These are phyloP conservation scores for Cladosporium sp. DNA, from an alignment of 2,329 filamentous ascomycete genomes.

Conservation along the genomic window DNA sequence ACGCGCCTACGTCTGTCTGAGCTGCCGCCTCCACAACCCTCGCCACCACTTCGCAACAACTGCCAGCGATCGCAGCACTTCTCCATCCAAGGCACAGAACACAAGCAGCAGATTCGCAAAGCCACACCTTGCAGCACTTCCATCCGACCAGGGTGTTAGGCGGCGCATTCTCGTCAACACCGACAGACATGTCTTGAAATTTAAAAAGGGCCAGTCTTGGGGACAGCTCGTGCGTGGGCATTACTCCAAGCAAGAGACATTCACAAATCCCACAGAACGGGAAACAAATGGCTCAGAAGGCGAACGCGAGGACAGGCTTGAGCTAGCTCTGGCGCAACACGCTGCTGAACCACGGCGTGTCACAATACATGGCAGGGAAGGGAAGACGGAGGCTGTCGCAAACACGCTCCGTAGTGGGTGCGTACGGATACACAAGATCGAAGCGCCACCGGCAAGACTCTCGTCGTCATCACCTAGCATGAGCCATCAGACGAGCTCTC, in stretches of 20 bases:
- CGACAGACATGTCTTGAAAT: no score
- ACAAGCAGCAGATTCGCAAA: background rate
- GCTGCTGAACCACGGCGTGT: background rate
- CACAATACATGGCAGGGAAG: no score
- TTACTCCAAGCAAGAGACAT: no score
- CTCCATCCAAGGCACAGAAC: background rate
- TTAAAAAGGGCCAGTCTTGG: no score
- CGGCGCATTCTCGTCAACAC: no score
- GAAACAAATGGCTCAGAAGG: background rate
- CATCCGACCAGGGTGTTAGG: no score
- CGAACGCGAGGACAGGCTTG: background rate
- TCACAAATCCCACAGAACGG: no score
- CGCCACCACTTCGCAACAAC: background rate
- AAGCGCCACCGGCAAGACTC: no score
- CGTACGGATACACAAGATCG: background rate
- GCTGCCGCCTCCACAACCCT: conserved; percentile 18
- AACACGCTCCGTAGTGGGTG: background rate
- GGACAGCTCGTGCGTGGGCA: no score
- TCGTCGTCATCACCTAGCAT: no score
- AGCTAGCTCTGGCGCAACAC: background rate
- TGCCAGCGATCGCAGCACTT: background rate
- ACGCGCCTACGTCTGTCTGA: conserved; percentile 21
- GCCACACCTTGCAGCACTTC: no score
- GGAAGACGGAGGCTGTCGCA: background rate
- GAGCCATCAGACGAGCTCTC: background rate